Base-by-base conservation (phyloP, 768 basidiomycete genomes). In the Termitomyces titanicus region DNA sequence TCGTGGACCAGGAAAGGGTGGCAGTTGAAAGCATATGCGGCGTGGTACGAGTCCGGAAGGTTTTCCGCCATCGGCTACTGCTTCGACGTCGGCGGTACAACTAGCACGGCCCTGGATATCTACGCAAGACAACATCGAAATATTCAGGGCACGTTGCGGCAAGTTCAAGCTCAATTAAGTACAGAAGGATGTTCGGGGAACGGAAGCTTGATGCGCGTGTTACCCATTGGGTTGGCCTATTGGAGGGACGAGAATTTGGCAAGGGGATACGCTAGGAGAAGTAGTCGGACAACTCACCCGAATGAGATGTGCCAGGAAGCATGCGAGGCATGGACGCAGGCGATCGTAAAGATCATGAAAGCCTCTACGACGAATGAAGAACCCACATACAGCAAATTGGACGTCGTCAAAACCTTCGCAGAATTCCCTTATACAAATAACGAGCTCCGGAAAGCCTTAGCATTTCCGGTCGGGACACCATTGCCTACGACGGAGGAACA, bases 191-290 rank as follows among this genome's bases (percentile, higher is more conserved):
- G 54, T 53, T 66, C 67, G 20, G 74, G 74, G 11, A 78, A 77
- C 58, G 78, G 75, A 11, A 77, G 74, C 50, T 62, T 80, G 37
- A 74, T 79, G 74, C 73, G 79, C n/a, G 64, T 79, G 35, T 54
- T 77, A 5, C 76, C 78, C 6, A 62, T 79, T 2, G 74, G 72
- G 1, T 65, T 80, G 22, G 69, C 72, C 22, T 79, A 77, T 56
- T 77, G 73, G 73, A 63, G 68, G 27, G 66, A 74, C 51, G 68
- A 70, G 13, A 54, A 51, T 7, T 56, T 63, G 31, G 73, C 73
- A 8, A 64, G 58, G 46, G 53, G 53, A 15, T 73, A 68, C 44
- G 76, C 72, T 2, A 61, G 70, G 43, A 67, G 72, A 48, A 77
- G 75, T 61, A 78, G 77, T 59, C 61, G 61, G 43, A 70, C 72